Base-by-base conservation (phyloP, 2,329 filamentous ascomycete genomes). In the Colletotrichum chlorophyti region DNA sequence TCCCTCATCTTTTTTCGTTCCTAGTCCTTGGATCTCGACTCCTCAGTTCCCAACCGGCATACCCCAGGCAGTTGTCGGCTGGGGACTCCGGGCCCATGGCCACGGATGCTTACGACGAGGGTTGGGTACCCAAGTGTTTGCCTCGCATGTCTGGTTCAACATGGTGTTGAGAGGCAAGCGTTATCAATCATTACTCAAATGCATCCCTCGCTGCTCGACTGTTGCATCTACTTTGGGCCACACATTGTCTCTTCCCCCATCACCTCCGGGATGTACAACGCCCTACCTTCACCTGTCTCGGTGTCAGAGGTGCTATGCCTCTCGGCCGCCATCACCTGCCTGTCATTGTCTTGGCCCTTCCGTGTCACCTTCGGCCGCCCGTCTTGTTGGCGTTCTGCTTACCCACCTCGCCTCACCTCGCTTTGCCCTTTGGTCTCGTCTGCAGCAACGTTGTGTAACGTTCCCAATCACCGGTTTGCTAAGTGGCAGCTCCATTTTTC, bases 381-480 rank as follows among this genome's bases (percentile, higher is more conserved):
- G 49, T 43, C 45, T 8, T 40, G 52, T 43, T 43, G 38, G 57
- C 38, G 37, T 40, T 40, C 32, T 43, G 38, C 49, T 32, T 35
- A 32, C 38, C 38, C 23, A 48, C 47, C 41, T 48, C 42, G 54
- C 46, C 50, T 54, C 42, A 43, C 55, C 37, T 48, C 35, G 9
- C 34, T n/a, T n/a, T n/a, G n/a, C n/a, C n/a, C n/a, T n/a, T n/a
- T n/a, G n/a, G n/a, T n/a, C n/a, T 58, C 52, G 29, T 53, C 40
- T 42, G 58, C 53, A 53, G 53, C 34, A 35, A 19, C 57, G 23
- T 47, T 58, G 58, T 58, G 58, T 53, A 58, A 60, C 58, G 24
- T 42, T 15, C 15, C 45, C n/a, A 40, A 52, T 26, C 12, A 38
- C 52, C 21, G 27, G 46, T 46, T 53, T 58, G 40, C 52, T 43